Conservation (phyloP, 1,284 basidiomycete species). For the Pseudozyma sp. region DNA sequence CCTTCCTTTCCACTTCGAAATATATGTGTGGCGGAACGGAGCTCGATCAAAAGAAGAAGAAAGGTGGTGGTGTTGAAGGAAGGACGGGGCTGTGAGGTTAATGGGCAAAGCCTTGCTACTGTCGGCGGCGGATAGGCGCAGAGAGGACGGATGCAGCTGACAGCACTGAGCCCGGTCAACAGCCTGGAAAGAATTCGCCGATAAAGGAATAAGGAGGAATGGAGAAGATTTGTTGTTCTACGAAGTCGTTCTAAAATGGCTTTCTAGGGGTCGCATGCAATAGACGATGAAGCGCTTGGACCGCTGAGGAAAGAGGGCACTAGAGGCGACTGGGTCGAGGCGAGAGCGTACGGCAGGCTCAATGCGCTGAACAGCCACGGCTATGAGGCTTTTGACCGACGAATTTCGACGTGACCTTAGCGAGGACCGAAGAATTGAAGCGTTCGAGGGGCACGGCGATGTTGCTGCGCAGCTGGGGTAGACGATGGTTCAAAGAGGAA, state of each 20-base stretch:
- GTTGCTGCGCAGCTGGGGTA: background rate
- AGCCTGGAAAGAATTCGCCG: conserved; percentile 7
- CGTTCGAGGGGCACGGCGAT: background rate
- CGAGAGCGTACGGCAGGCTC: background rate
- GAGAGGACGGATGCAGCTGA: background rate
- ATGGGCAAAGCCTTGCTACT: background rate
- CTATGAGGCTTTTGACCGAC: conserved; percentile 3
- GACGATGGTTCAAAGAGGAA: background rate
- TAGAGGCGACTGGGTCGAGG: too few species aligned
- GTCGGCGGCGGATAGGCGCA: background rate
- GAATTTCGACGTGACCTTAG: background rate
- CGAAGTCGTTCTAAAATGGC: background rate
- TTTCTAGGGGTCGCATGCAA: too few species aligned
- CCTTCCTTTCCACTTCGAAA: too few species aligned
- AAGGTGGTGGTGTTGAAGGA: background rate
- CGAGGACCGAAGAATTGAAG: too few species aligned
- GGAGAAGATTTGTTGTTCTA: background rate
- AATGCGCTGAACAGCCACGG: too few species aligned
- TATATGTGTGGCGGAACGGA: background rate
- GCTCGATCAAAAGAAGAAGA: background rate
- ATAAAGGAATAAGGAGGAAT: background rate
- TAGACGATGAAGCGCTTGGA: too few species aligned
- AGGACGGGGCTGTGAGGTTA: background rate
- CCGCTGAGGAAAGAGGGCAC: too few species aligned
- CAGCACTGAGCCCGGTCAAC: conserved; percentile 4